phyloP scores from a whole-genome alignment of 805 yeast genomes.

The Ogataea ramenticola region DNA sequence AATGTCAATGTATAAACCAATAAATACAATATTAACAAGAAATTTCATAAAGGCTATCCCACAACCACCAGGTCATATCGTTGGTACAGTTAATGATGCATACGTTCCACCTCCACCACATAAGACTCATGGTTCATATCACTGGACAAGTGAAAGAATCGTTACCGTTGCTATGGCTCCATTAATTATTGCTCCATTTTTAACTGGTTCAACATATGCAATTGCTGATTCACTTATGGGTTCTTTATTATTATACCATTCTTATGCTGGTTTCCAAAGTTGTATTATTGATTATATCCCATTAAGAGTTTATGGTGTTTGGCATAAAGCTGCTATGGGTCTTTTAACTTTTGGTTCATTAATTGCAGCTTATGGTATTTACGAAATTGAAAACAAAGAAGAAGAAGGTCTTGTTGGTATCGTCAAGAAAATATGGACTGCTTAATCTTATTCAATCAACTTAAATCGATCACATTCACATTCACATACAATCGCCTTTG shows the following conservation, averaged over 20 bases:
- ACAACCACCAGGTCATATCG: constrained; percentile 85
- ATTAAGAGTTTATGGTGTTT: constrained; percentile 70
- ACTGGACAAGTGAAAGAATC: constrained; percentile 86
- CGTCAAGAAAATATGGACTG: constrained; percentile 27
- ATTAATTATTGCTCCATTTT: constrained; percentile 64
- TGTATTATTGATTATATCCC: constrained; percentile 95
- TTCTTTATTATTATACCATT: constrained; percentile 62
- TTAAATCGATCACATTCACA: no score
- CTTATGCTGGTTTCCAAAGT: constrained; percentile 79
- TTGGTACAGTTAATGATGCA: constrained; percentile 93
- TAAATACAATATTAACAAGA: background rate
- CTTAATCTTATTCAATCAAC: constrained; percentile 7
- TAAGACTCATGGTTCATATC: constrained; percentile 74
- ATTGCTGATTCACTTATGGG: constrained; percentile 73
- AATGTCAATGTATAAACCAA: background rate
- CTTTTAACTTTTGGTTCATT: constrained; percentile 67
- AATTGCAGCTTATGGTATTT: constrained; percentile 71
- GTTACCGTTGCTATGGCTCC: constrained; percentile 72
- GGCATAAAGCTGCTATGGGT: constrained; percentile 63
- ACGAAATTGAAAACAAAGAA: constrained; percentile 70
- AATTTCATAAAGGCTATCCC: constrained; percentile 23
- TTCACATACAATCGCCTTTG: no score
- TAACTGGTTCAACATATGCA: constrained; percentile 60
- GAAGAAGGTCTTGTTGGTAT: constrained; percentile 55
- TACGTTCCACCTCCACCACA: constrained; percentile 56